Conservation (phyloP, 2,329 filamentous ascomycete species). For the Pezicula rhizophila region DNA sequence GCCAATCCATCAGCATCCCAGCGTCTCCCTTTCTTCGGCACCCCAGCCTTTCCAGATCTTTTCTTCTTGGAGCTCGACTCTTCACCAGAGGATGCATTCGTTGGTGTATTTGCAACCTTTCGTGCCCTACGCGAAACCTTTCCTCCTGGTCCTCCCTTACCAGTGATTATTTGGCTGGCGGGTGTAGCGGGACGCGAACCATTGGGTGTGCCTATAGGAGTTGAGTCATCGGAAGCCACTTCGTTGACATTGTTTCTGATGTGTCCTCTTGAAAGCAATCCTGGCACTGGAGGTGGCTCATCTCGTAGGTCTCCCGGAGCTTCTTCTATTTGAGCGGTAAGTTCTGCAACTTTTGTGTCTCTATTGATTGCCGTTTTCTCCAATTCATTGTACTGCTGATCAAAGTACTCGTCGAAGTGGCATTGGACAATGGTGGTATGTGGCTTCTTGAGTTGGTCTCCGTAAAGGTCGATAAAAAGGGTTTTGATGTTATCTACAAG, state of each 20-base stretch:
- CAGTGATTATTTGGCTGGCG: conserved; percentile 60
- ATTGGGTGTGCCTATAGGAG: conserved; percentile 64
- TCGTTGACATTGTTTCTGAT: conserved; percentile 24
- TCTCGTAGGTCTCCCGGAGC: conserved; percentile 28
- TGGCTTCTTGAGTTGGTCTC: conserved; percentile 75
- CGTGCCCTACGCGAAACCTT: conserved; percentile 78
- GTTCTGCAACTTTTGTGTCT: conserved; percentile 20
- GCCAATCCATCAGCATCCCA: conserved; percentile 89
- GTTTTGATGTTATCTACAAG: conserved; percentile 91
- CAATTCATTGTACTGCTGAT: conserved; percentile 82
- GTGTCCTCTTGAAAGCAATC: conserved; percentile 23
- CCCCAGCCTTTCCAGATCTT: conserved; percentile 47
- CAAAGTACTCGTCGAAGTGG: conserved; percentile 88
- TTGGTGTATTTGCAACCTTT: conserved; percentile 56
- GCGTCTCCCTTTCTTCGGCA: conserved; percentile 76
- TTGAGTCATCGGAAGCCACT: conserved; percentile 46
- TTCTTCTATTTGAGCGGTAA: conserved; percentile 18
- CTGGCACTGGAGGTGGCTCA: conserved; percentile 43
- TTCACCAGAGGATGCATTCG: conserved; percentile 74
- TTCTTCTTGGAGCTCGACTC: conserved; percentile 58
- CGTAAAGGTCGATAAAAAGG: conserved; percentile 86
- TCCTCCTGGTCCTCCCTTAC: conserved; percentile 66
- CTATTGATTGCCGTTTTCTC: conserved; percentile 46
- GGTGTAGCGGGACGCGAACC: conserved; percentile 78
- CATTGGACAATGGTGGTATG: conserved; percentile 76